Evolutionary conservation across 129 eudicot genomes (phyloP).

Genomic region (Deinandra increscens): DNA sequence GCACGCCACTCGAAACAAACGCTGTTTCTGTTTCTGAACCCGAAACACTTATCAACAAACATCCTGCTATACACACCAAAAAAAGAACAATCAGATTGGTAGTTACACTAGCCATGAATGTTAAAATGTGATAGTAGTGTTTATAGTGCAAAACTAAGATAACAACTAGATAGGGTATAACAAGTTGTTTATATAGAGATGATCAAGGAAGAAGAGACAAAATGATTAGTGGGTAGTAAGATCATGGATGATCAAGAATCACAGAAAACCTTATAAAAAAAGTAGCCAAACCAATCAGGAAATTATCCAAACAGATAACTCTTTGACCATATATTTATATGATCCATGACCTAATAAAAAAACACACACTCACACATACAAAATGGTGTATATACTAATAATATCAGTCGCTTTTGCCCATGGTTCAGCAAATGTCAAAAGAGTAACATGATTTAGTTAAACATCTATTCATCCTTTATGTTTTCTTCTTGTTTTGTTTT

Average conservation of each 20-base stretch:
- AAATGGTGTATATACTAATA: slow-evolving; percentile 23
- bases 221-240: slow-evolving; percentile 32
- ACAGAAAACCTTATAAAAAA: slow-evolving; percentile 21
- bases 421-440: slow-evolving; percentile 25
- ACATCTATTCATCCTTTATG: slow-evolving; percentile 37
- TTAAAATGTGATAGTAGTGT: not conserved
- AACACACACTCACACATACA: not conserved
- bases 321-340: slow-evolving; percentile 13
- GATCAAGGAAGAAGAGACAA: slow-evolving; percentile 27
- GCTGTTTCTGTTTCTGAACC: slow-evolving; percentile 15
- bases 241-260: slow-evolving; percentile 35
- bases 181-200: slow-evolving; percentile 22
- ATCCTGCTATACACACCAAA: slow-evolving; percentile 24
- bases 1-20: slow-evolving; percentile 21
- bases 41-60: slow-evolving; percentile 25
- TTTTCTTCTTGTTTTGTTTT: slow-evolving; percentile 24
- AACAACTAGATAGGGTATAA: not conserved
- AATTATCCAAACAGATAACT: slow-evolving; percentile 25
- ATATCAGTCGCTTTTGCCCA: slow-evolving; percentile 21
- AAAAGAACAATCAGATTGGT: slow-evolving; percentile 7
- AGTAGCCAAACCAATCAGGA: slow-evolving; percentile 24
- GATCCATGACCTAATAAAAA: slow-evolving; percentile 21
- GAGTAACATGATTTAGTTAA: slow-evolving; percentile 26
- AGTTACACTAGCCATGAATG: slow-evolving; percentile 28
- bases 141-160: not conserved